A percentile compares a stretch with the other conserved stretches of the same genome.
Conservation (phyloP, 345 rosid genomes). For the Noccaea bulbosa region DNA sequence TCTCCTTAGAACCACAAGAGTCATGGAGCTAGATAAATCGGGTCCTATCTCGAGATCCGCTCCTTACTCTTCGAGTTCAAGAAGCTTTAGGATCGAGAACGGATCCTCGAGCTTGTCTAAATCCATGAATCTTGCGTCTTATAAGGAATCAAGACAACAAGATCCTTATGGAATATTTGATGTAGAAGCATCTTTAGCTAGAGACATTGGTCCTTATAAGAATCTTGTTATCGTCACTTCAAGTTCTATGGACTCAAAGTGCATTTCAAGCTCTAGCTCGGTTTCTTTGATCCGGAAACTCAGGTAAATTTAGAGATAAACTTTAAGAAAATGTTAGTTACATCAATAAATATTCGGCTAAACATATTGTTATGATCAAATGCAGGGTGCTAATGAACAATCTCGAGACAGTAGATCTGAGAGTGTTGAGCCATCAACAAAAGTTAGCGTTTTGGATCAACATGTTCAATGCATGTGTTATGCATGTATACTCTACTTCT, state of each 20-base stretch:
- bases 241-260: slow-evolving; percentile 78
- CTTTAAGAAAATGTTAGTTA: not conserved
- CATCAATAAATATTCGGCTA: not conserved
- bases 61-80: slow-evolving; percentile 58
- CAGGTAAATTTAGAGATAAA: slow-evolving; percentile 52
- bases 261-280: slow-evolving; percentile 79
- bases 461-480: slow-evolving; percentile 96
- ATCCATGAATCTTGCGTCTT: slow-evolving; percentile 52
- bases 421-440: slow-evolving; percentile 67
- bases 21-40: slow-evolving; percentile 74
- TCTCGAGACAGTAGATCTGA: slow-evolving; percentile 71
- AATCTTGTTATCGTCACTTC: slow-evolving; percentile 84
- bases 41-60: slow-evolving; percentile 68
- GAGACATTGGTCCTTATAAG: slow-evolving; percentile 91
- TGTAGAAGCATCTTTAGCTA: slow-evolving; percentile 73
- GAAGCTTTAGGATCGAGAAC: slow-evolving; percentile 74
- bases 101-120: slow-evolving; percentile 50
- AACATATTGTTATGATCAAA: not conserved
- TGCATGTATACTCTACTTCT: slow-evolving; percentile 65
- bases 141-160: slow-evolving; percentile 78
- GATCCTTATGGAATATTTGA: slow-evolving; percentile 86
- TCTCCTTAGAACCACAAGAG: slow-evolving; percentile 82
- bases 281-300: slow-evolving; percentile 71
- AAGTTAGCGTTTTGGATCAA: slow-evolving; percentile 98
- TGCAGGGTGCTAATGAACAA: slow-evolving; percentile 76